Percentiles rank a stretch among this genome's conserved stretches.
Evolutionary conservation across 257 asterid species (phyloP).

Genomic region (Euphrasia confusa): DNA sequence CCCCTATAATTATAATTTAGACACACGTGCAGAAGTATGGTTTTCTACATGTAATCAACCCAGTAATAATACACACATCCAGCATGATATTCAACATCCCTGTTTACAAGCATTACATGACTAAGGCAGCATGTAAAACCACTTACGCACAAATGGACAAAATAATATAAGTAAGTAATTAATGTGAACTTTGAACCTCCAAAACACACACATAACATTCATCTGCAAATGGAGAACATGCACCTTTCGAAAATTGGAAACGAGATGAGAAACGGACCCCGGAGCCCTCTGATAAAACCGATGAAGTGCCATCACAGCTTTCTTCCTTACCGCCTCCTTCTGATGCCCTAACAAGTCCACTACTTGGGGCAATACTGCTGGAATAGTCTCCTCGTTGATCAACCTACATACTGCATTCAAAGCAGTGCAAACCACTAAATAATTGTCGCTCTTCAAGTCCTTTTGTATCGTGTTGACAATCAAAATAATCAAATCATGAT

Average conservation of each 20-base stretch:
- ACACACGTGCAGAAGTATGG: slow-evolving; percentile 5
- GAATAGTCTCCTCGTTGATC: slow-evolving; percentile 97
- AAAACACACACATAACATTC: not conserved
- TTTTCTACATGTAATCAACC: slow-evolving; percentile 1
- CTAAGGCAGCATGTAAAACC: slow-evolving; percentile 14
- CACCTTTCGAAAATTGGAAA: slow-evolving; percentile 89
- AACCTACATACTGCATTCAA: slow-evolving; percentile 83
- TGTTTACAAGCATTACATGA: slow-evolving; percentile 4
- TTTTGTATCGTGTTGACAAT: slow-evolving; percentile 96
- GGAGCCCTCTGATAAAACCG: slow-evolving; percentile 83
- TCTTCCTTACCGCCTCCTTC: slow-evolving; percentile 93
- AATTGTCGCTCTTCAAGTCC: slow-evolving; percentile 91
- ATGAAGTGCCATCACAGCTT: slow-evolving; percentile 96
- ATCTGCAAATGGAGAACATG: slow-evolving; percentile 21
- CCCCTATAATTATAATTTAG: no score
- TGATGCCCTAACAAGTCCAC: slow-evolving; percentile 76
- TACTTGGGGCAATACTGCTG: slow-evolving; percentile 91
- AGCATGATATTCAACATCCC: not conserved
- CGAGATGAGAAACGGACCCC: slow-evolving; percentile 72
- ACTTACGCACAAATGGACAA: not conserved
- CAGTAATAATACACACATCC: slow-evolving; percentile 5
- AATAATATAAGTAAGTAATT: slow-evolving; percentile 2
- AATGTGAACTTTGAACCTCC: not conserved
- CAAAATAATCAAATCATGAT: slow-evolving; percentile 88
- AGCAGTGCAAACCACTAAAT: slow-evolving; percentile 80